Evolutionary conservation across 2,329 filamentous ascomycete genomes (phyloP), one percentile per base, ranked within the genome.

Genomic region (Hypocreales sp.): DNA sequence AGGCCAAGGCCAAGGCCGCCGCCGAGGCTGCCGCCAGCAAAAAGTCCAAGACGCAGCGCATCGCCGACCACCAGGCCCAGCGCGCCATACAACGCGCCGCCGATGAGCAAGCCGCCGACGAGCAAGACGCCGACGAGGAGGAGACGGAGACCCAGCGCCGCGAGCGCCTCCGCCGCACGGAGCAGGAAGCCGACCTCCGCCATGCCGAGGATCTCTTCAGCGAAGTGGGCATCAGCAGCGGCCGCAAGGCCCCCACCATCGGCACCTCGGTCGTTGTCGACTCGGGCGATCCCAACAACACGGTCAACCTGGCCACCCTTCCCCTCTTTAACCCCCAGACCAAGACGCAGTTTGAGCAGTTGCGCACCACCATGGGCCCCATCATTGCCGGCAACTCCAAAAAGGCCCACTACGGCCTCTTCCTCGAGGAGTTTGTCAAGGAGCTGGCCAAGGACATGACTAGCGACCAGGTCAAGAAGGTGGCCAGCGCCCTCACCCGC

Each of bases 391-490:
- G 58, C 36, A 83, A 84, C 57, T 55, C 64, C 34, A 92, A 87
- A 67, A 94, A 93, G 62, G 70, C 83, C 2, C 84, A 93, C 40
- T 98, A 95, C 57, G 58, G 72, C 18, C 58, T 92, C 23, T 95
- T 94, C 66, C 64, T 92, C 31, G 80, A 87, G 52, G 90, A 95
- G 46, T 90, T 98, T 46, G 58, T 70, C 37, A 93, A 92, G 64
- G 74, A 82, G 46, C 68, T 95, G 24, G 72, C 76, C 42, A 86
- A 84, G 57, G 86, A 93, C 16, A 57, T 98, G 39, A 75, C 79
- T 10, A 92, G 82, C 49, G 78, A 90, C 31, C 84, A 95, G 60
- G 86, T 95, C 58, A 94, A 95, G 71, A 95, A 95, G 67, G 72
- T 93, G 39, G 72, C 83, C 9, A 92, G 80, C 53, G 68, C 71